Evolutionary conservation across 495 filamentous ascomycete species (phyloP), one percentile per base, ranked within the genome.

Genomic region (Jackrogersella multiformis): DNA sequence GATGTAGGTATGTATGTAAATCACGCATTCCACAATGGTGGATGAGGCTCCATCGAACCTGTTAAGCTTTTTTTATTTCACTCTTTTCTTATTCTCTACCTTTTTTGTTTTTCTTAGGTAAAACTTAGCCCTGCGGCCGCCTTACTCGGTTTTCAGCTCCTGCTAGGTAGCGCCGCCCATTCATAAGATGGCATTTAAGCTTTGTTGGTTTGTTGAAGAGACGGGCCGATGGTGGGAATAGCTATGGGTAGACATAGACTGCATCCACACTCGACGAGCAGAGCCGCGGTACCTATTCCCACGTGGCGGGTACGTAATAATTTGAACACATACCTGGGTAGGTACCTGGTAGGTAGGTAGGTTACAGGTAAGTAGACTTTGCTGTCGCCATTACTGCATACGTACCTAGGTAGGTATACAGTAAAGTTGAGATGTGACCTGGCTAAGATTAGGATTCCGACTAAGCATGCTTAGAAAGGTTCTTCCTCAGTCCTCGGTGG

Each of bases 61-160:
- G 48, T 55, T 39, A 58, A 38, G 30, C 26, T 44, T 59, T 53
- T 66, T 54, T 32, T 49, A 45, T n/a, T 15, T 51, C 5, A 18
- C 34, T 51, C 15, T 10, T 24, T 45, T 12, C 21, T 23, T n/a
- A n/a, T n/a, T n/a, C n/a, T 12, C n/a, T 45, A 2, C 9, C 38
- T 46, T 44, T 32, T 56, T 34, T 20, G 10, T 13, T 20, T 12
- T 18, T 32, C 32, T 41, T 36, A 35, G 39, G 30, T 30, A 20
- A 20, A 35, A 46, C 15, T 35, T 66, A 54, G 63, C 48, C 55
- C 56, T 56, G 45, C 48, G 3, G 34, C 26, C 63, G 63, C 63
- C 63, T 66, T 60, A 66, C 63, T 66, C 56, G 26, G n/a, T 55
- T 65, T 60, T 66, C 63, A 66, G 63, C 63, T 56, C 48, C 32